Base-by-base conservation (phyloP, 257 asterid species). In the Fraxinus excelsior region DNA sequence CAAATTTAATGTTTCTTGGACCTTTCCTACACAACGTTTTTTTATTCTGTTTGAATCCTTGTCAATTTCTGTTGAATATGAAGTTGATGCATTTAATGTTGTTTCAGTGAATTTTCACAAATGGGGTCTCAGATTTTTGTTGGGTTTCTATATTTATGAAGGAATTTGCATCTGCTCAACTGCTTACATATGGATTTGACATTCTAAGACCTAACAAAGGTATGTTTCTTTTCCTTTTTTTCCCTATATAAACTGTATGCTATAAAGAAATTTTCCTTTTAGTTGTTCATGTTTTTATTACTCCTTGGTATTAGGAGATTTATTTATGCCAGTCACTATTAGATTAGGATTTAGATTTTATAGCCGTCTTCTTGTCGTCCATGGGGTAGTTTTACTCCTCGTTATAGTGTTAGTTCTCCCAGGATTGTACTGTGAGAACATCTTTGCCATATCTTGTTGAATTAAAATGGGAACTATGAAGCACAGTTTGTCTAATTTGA, bases 31-130 rank as follows among this genome's bases (percentile, higher is more conserved):
- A 56, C 74, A 70, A 29, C 69, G 76, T 44, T 76, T 44, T 26
- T 75, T 80, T 79, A 79, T 82, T 80, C 83, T 79, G 83, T 82
- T 81, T 74, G 58, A 66, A 80, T 76, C 76, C 74, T 79, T 81
- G 91, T 81, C 94, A 79, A 58, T 73, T 80, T 88, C 86, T 75
- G 77, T 83, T 80, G 89, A 87, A 82, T 82, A 83, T 79, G 62
- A 49, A 75, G 76, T 80, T 68, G 85, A 84, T 35, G 76, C 91
- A 92, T 86, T 92, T 79, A 90, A 76, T 89, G 93, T 85, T 80
- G 76, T 71, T 74, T 40, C 79, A 72, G 81, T 21, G 49, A 77
- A 44, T 67, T 74, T 80, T 68, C 23, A 79, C 75, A 35, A 62
- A 74, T 79, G 78, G 86, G 85, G 82, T 80, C 84, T 65, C n/a